Base-by-base conservation (phyloP, 306 rosid genomes). In the Sicyos baderoa region DNA sequence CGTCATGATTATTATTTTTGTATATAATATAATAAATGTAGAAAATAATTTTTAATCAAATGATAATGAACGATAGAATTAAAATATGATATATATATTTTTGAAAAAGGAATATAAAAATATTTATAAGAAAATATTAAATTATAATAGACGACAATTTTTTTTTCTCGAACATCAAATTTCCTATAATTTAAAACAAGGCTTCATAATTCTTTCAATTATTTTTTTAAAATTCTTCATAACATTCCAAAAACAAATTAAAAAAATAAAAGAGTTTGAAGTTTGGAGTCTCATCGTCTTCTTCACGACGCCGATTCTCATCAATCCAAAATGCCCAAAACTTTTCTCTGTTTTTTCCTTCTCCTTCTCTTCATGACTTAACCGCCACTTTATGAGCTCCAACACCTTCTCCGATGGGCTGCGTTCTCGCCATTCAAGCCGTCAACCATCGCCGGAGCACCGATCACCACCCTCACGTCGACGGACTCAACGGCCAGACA, bases 401-500 rank as follows among this genome's bases (percentile, higher is more conserved):
- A 17, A 54, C 27, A 79, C 60, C 72, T 73, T 87, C 80, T 83
- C 79, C 75, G 64, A 93, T 93, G 99, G 97, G 99, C 71, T 93
- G 99, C 84, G 85, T 86, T 78, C 83, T 88, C 58, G 87, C 90
- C 74, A 82, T 69, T 70, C 79, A 79, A 45, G 74, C 77, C 2
- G 68, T 58, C 55, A 79, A 74, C 2, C 62, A 11, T 48, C 76
- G 77, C 60, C 85, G 89, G 54, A 76, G 45, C 9, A 2, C 42
- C 25, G 77, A 80, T 42, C 47, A 68, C 5, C 71, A 75, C 8
- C 55, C 65, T 22, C 78, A 45, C 35, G 21, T 74, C 7, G 78
- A 45, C 4, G 81, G 51, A 48, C 73, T 23, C 51, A 75, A 73
- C 69, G 85, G 62, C 18, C 78, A 75, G 35, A 69, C 77, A 72